Percentiles rank a stretch among this genome's conserved stretches.
Conservation (phyloP, 345 rosid species). For the Eucalyptus curtisii region DNA sequence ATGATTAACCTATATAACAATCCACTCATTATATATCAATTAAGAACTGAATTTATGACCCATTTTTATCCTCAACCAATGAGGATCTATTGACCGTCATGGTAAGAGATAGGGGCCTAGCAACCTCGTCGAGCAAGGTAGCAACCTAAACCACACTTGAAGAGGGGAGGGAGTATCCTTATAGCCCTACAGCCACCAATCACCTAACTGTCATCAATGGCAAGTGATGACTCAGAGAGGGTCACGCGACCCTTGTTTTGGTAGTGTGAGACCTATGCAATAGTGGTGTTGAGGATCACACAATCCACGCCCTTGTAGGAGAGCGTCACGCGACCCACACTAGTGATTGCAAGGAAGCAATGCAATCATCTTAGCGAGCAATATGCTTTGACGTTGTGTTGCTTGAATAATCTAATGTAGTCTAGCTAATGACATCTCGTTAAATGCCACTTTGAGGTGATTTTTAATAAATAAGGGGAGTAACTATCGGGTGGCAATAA, state of each 20-base stretch:
- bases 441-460: background rate
- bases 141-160: background rate
- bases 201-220: background rate
- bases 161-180: background rate
- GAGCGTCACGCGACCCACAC: rapidly evolving
- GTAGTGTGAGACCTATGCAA: background rate
- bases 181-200: background rate
- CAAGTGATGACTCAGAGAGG: background rate
- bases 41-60: background rate
- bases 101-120: background rate
- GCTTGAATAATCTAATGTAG: background rate
- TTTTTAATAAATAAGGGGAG: background rate
- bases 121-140: background rate
- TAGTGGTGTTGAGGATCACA: background rate
- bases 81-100: background rate
- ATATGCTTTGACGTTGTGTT: background rate
- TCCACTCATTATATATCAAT: background rate
- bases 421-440: background rate
- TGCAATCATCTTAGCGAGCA: background rate
- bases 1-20: too few relatives aligned
- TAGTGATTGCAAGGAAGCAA: background rate
- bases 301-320: background rate
- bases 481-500: background rate
- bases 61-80: background rate
- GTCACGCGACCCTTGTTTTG: background rate